Evolutionary conservation across 345 rosid genomes (phyloP), one percentile per base, ranked within the genome.

Genomic region (Gynandropsis gynandra): DNA sequence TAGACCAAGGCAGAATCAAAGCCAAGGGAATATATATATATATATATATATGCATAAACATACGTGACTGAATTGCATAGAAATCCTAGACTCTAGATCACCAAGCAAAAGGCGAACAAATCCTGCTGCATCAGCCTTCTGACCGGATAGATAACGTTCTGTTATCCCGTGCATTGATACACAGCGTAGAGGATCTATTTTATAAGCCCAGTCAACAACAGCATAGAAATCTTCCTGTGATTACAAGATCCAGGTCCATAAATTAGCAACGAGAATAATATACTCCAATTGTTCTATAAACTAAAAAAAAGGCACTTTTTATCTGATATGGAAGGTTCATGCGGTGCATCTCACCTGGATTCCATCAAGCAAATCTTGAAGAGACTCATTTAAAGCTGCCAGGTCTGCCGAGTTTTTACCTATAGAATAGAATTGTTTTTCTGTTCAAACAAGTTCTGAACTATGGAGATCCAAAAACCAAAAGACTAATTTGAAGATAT

Each of bases 51-150:
- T 39, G 50, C 62, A 48, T 43, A 63, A 55, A 82, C 87, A 37
- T 78, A 92, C 98, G 44, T 81, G 95, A 59, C 72, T 66, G 40
- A 93, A 93, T 66, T 85, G 99, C 89, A 78, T 68, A 63, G 99
- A 93, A 61, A 93, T 77, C 68, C 83, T 81, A 2, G 94, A 83
- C 72, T 93, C 94, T 56, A 93, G 74, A 67, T 88, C 97, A 38
- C 95, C 99, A 49, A 92, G 97, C 75, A 93, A 74, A 61, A 88
- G 79, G 21, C 97, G 95, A 72, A 93, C 99, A 66, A 93, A 93
- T 48, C 99, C 97, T 50, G 99, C 99, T 49, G 99, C 95, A 76
- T 93, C 99, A 72, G 95, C 98, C 78, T 87, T 90, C 72, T 93
- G 99, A 49, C 99, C 94, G 66, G 99, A 92, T 42, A 87, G 86